Conservation (phyloP, 495 filamentous ascomycete genomes). For the Penicillium macrosclerotiorum region DNA sequence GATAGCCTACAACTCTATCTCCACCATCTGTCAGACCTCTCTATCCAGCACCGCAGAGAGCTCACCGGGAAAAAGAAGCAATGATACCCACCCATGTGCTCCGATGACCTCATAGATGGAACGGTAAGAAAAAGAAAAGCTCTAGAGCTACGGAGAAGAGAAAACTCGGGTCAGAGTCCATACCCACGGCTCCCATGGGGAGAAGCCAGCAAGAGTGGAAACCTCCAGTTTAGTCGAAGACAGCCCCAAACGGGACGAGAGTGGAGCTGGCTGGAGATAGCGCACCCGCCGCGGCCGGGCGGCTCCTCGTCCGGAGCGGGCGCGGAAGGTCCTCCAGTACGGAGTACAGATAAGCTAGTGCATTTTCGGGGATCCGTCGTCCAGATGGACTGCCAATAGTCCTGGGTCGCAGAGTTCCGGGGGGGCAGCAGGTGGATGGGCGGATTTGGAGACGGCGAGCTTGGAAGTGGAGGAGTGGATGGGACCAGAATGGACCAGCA, state of each 20-base stretch:
- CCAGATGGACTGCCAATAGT: constrained; percentile 4
- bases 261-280: constrained; percentile 22
- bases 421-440: constrained; percentile 2
- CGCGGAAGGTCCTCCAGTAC: constrained; percentile 21
- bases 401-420: neutral
- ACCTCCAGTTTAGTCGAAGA: constrained; percentile 2
- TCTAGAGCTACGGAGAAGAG: neutral
- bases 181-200: constrained; percentile 1
- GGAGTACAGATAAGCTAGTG: constrained; percentile 5
- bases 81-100: too few species aligned
- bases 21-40: too few species aligned
- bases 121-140: neutral
- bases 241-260: constrained; percentile 3
- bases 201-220: neutral
- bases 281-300: constrained; percentile 21
- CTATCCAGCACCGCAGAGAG: too few species aligned
- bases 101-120: neutral
- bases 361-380: too few species aligned
- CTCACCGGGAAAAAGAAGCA: too few species aligned
- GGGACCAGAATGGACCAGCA: constrained; percentile 11
- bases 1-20: too few species aligned
- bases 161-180: neutral
- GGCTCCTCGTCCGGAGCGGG: constrained; percentile 18
- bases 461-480: neutral
- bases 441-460: constrained; percentile 8